Evolutionary conservation across 768 basidiomycete genomes (phyloP).

Genomic region (Russula dissimulans): DNA sequence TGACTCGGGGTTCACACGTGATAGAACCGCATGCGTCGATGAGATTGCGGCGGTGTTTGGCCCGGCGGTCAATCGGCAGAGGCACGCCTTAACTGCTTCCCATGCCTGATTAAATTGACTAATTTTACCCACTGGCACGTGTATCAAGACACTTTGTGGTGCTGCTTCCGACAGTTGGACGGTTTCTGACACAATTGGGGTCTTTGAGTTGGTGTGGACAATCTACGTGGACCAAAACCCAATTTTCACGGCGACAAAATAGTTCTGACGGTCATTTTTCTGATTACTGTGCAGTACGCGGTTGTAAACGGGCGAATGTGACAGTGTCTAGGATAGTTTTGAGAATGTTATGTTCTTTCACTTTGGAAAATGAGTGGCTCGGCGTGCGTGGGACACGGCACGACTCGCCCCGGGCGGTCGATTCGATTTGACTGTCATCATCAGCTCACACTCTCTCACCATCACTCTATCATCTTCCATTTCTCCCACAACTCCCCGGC

Average conservation of each 20-base stretch:
- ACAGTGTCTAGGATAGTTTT: no score
- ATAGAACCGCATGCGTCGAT: background rate
- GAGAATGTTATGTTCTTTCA: background rate
- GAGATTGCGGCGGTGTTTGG: background rate
- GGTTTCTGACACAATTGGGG: background rate
- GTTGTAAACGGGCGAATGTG: background rate
- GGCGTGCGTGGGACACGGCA: background rate
- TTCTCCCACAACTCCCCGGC: background rate
- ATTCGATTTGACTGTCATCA: background rate
- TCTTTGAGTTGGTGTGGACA: background rate
- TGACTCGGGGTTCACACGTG: constrained; percentile 15
- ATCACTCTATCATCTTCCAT: background rate
- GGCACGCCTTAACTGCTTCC: background rate
- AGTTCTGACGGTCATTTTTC: background rate
- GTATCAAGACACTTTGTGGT: background rate
- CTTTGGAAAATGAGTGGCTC: background rate
- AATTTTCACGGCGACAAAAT: background rate
- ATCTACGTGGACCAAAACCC: no score
- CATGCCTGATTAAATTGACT: background rate
- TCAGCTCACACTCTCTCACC: background rate
- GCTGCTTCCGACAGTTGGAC: background rate
- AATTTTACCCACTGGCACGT: background rate
- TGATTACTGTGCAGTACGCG: background rate
- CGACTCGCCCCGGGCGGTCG: background rate
- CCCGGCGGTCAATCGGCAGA: background rate